phyloP scores from a whole-genome alignment of 495 filamentous ascomycete species.

The Aspergillus haitiensis region DNA sequence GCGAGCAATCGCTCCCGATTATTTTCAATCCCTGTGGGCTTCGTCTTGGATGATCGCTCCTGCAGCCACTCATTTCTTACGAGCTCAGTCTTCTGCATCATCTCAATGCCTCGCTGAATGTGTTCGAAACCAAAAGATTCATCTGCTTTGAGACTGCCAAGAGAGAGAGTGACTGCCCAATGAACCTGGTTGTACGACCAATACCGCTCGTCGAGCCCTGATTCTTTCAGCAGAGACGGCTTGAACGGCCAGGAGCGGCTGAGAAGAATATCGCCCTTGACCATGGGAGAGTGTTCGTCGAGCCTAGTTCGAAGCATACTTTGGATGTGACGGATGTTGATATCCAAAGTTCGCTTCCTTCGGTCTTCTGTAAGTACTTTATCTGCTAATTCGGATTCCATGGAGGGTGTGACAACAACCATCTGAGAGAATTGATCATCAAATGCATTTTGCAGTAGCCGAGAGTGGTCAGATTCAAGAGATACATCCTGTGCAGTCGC shows the following conservation, averaged over 20 bases:
- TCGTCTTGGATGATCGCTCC: slow-evolving; percentile 33
- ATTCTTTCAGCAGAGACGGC: slow-evolving; percentile 35
- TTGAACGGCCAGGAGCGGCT: slow-evolving; percentile 41
- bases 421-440: slow-evolving; percentile 51
- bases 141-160: slow-evolving; percentile 52
- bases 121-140: slow-evolving; percentile 43
- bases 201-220: slow-evolving; percentile 52
- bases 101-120: slow-evolving; percentile 39
- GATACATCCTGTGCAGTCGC: slow-evolving; percentile 48
- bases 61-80: slow-evolving; percentile 43
- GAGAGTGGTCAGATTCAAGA: slow-evolving; percentile 44
- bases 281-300: slow-evolving; percentile 32
- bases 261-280: slow-evolving; percentile 38
- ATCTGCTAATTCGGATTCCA: slow-evolving; percentile 35
- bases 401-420: slow-evolving; percentile 52
- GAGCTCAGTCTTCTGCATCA: slow-evolving; percentile 39
- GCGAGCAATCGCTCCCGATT: slow-evolving; percentile 38
- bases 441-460: slow-evolving; percentile 47
- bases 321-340: slow-evolving; percentile 70
- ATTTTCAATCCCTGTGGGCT: slow-evolving; percentile 28
- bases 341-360: slow-evolving; percentile 53
- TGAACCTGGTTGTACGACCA: slow-evolving; percentile 63
- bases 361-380: slow-evolving; percentile 44
- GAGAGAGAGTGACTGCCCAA: slow-evolving; percentile 58
- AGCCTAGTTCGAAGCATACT: slow-evolving; percentile 59